These are phyloP conservation scores for Dactylella cylindrospora DNA, from an alignment of 2,329 filamentous ascomycete species.

Conservation along the genomic window DNA sequence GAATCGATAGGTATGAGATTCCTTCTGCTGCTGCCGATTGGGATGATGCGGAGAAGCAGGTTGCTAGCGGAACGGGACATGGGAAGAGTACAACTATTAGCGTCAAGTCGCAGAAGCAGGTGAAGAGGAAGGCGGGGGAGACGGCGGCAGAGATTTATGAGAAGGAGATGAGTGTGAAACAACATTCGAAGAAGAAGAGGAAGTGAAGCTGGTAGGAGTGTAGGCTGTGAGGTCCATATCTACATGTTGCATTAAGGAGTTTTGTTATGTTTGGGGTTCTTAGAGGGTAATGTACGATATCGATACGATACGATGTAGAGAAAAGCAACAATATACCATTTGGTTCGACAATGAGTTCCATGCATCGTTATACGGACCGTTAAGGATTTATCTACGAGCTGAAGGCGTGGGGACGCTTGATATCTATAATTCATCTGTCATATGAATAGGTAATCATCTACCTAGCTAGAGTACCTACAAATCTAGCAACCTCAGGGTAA, in stretches of 20 bases:
- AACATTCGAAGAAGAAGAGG: constrained; percentile 41
- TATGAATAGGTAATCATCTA: too few species aligned
- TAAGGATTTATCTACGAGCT: too few species aligned
- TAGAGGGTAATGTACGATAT: constrained; percentile 30
- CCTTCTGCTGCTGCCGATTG: constrained; percentile 63
- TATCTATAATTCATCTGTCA: neutral
- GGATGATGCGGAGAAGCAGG: constrained; percentile 74
- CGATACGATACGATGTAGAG: neutral
- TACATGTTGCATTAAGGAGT: constrained; percentile 16
- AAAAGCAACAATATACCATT: neutral
- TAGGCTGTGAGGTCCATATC: constrained; percentile 8
- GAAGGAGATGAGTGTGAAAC: constrained; percentile 52
- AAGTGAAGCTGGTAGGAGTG: constrained; percentile 27
- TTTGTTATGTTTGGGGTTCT: constrained; percentile 3
- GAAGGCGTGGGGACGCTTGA: too few species aligned
- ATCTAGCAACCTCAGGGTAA: too few species aligned
- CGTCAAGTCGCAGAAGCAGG: constrained; percentile 70
- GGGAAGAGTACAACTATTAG: constrained; percentile 69
- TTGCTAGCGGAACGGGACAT: constrained; percentile 60
- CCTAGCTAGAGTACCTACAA: too few species aligned
- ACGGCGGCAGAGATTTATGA: constrained; percentile 66
- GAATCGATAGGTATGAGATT: constrained; percentile 62
- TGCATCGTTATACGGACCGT: too few species aligned
- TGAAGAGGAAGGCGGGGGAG: constrained; percentile 69
- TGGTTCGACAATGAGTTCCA: too few species aligned